phyloP scores from a whole-genome alignment of 768 basidiomycete genomes.

The Tricholoma matsutake region DNA sequence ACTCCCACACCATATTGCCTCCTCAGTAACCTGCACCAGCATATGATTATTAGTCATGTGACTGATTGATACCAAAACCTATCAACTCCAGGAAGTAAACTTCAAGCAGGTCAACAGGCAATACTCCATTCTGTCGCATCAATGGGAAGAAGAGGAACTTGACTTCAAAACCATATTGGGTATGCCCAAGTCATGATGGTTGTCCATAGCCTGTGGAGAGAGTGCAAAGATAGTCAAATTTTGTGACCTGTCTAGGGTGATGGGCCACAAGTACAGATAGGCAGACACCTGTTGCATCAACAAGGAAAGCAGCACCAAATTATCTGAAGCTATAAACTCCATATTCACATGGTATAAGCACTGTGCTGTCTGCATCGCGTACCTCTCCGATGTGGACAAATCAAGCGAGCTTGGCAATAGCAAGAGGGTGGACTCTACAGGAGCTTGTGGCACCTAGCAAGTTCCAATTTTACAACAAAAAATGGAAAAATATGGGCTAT shows the following conservation, averaged over 20 bases:
- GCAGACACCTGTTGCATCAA: background rate
- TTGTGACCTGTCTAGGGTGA: background rate
- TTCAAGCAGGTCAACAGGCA: background rate
- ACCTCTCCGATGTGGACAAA: background rate
- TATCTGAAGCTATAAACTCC: conserved; percentile 1
- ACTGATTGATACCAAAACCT: background rate
- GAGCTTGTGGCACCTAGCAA: background rate
- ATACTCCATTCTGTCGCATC: background rate
- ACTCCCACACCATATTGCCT: too few relatives aligned
- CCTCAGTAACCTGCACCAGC: too few relatives aligned
- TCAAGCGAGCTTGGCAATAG: background rate
- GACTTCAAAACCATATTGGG: background rate
- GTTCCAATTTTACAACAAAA: background rate
- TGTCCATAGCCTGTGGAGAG: background rate
- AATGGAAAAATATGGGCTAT: background rate
- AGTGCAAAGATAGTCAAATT: background rate
- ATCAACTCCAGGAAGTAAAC: background rate
- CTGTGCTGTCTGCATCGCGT: background rate
- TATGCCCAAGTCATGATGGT: background rate
- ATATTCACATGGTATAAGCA: conserved; percentile 1
- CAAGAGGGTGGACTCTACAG: too few relatives aligned
- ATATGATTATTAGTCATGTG: background rate
- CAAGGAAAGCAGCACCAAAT: background rate
- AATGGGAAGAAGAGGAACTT: background rate
- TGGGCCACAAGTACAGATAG: background rate